Evolutionary conservation across 805 yeast genomes (phyloP), one percentile per base, ranked within the genome.

Genomic region (Clavispora phyllophila): DNA sequence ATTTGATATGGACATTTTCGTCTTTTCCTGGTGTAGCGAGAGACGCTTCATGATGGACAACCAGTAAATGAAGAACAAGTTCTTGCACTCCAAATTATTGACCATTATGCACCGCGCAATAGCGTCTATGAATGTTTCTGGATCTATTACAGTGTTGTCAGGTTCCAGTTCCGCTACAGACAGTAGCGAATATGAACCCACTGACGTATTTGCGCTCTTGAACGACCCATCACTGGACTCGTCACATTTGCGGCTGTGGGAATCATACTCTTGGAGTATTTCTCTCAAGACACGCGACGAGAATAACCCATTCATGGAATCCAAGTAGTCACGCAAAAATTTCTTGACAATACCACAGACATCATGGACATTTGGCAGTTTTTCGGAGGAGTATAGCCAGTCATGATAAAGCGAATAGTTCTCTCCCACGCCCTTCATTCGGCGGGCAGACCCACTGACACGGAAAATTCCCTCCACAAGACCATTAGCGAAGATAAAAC

Each of bases 381-480:
- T 26, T 5, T 36, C 35, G 9, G 50, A 41, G 5, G 41, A 40
- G 13, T 49, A 44, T 8, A 61, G 51, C 62, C 61, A 58, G 28
- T 23, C 18, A 22, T 46, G 42, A 24, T 47, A 54, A 17, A 44
- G 45, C 14, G 50, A 37, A 37, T 47, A 48, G 42, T 58, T 53
- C 3, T 48, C 40, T 26, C 56, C 49, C 15, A 62, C 52, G 24
- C 39, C 47, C 10, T 45, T 43, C 44, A 52, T 52, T 25, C 63
- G 53, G 35, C 58, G 54, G 23, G 54, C 53, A 1, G 66, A 62
- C 9, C 68, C 68, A 37, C 57, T 61, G 15, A 63, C 54, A 23
- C 68, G 49, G 41, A 63, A 63, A 7, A 62, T 46, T 14, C 68
- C 68, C 38, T 62, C 64, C 17, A 47, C 48, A 1, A 56, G 39